Conservation (phyloP, 768 basidiomycete genomes). For the Russula brevipes region DNA sequence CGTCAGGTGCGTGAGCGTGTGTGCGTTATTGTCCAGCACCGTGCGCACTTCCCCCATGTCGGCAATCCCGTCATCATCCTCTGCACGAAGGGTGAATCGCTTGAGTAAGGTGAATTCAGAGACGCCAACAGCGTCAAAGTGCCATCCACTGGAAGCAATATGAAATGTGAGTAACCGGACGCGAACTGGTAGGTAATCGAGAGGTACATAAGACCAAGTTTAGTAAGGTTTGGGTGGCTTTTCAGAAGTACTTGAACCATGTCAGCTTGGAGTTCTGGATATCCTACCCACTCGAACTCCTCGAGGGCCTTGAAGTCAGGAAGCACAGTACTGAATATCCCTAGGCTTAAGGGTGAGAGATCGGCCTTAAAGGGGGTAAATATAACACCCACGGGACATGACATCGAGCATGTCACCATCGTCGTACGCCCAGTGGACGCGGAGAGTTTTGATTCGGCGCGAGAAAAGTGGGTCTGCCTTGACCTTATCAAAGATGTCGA, state of each 20-base stretch:
- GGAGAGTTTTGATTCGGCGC: constrained; percentile 49
- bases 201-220: constrained; percentile 54
- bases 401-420: constrained; percentile 63
- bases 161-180: not conserved
- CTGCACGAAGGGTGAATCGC: constrained; percentile 63
- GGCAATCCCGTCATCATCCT: constrained; percentile 66
- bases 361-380: constrained; percentile 52
- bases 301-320: constrained; percentile 55
- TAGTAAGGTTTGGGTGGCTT: constrained; percentile 49
- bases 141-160: constrained; percentile 48
- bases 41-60: constrained; percentile 64
- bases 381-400: constrained; percentile 49
- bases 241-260: constrained; percentile 55
- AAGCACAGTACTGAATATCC: constrained; percentile 57
- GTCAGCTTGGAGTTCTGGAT: constrained; percentile 63
- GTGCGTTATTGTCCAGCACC: constrained; percentile 55
- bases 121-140: constrained; percentile 67
- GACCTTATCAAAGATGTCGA: constrained; percentile 64
- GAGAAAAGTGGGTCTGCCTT: constrained; percentile 60
- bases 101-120: constrained; percentile 55
- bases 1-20: constrained; percentile 54
- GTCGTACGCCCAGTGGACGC: constrained; percentile 66
- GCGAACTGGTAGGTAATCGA: not conserved
- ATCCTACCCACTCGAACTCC: constrained; percentile 75
- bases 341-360: constrained; percentile 47